Evolutionary conservation across 169 alveolate species (phyloP).

Genomic region (Cryptosporidium ubiquitum): DNA sequence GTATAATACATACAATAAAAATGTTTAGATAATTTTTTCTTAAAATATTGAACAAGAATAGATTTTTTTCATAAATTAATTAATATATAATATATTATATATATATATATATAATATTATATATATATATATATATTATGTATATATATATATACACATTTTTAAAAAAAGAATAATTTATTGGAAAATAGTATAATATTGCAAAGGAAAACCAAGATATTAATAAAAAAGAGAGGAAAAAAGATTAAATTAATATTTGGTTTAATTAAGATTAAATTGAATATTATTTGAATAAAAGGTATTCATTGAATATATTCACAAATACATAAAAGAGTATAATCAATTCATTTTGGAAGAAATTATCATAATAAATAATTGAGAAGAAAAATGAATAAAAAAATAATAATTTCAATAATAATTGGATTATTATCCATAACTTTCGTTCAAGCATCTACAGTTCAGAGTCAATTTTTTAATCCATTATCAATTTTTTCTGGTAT

Average conservation of each 20-base stretch:
- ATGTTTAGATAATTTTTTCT: background rate
- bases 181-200: background rate
- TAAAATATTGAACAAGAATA: background rate
- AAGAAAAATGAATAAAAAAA: constrained; percentile 24
- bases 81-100: too few relatives aligned
- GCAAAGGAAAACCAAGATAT: background rate
- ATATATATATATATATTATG: background rate
- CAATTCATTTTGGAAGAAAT: too few relatives aligned
- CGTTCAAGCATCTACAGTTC: constrained; percentile 48
- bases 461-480: constrained; percentile 53
- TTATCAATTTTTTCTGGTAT: constrained; percentile 51
- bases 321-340: too few relatives aligned
- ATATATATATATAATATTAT: too few relatives aligned
- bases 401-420: constrained; percentile 15
- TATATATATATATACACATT: background rate
- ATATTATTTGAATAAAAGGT: background rate
- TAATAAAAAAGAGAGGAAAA: background rate
- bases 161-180: background rate
- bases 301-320: background rate
- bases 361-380: background rate
- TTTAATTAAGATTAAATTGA: background rate
- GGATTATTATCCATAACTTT: constrained; percentile 28
- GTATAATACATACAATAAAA: constrained; percentile 5
- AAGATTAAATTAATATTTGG: background rate
- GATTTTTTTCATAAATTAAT: too few relatives aligned